Evolutionary conservation across 768 basidiomycete species (phyloP), one percentile per base, ranked within the genome.

Genomic region (Kondoa subrosea): DNA sequence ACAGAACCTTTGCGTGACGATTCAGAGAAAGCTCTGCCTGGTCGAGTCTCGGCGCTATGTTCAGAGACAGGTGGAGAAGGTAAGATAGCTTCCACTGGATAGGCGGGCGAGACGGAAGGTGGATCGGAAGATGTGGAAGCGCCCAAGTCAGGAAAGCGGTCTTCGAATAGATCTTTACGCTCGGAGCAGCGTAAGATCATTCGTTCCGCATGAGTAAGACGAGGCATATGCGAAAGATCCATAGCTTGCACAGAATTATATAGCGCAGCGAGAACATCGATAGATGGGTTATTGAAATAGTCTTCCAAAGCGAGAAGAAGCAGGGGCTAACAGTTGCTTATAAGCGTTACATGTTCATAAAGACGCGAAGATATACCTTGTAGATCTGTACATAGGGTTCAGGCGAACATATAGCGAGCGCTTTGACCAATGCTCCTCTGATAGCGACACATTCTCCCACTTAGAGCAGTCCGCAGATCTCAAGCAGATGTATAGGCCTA

Each of bases 341-440:
- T 57, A 3, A 63, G 16, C 40, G 8, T 16, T 67, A 27, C 15
- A n/a, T 50, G 4, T 14, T 16, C 14, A 34, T 33, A 2, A 15
- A 1, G 32, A 31, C 57, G 57, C 12, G 12, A 50, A 66, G 66
- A n/a, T 32, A 70, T 67, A 86, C 91, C 82, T 93, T 91, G 83
- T 91, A 95, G 72, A 95, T 88, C 73, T 95, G 90, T 68, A 96
- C 91, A 76, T 87, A 95, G 0, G 92, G 90, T 77, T 91, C 87
- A 34, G 86, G 84, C 0, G 90, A 92, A 75, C 88, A 91, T 70
- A 96, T 88, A 27, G 92, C 92, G 78, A 96, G 82, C 1, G 92
- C 91, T 78, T 95, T 89, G 68, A 95, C 91, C 69, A 88, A 84
- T 0, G 92, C 92, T 65, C 92, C 92, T 79, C 92, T 92, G 72